Conservation (phyloP, 2,329 filamentous ascomycete species). For the Cercospora canescens region DNA sequence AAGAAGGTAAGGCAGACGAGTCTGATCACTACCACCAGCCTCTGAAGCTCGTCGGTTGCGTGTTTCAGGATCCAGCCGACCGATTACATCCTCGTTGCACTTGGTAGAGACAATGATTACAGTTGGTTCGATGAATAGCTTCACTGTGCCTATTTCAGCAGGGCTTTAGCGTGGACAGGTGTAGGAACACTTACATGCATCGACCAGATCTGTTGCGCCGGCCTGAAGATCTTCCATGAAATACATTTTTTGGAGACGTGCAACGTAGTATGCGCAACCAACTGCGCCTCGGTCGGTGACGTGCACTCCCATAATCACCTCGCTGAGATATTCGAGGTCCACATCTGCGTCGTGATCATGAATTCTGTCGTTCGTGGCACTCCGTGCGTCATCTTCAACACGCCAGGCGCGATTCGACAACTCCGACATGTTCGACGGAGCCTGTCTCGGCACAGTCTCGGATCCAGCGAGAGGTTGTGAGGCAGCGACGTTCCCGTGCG, state of each 20-base stretch:
- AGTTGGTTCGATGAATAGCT: slow-evolving; percentile 62
- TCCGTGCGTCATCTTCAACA: slow-evolving; percentile 5
- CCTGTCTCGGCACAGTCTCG: neutral
- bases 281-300: slow-evolving; percentile 68
- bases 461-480: neutral
- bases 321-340: slow-evolving; percentile 45
- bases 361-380: slow-evolving; percentile 12
- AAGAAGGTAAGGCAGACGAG: slow-evolving; percentile 60
- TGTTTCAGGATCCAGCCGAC: slow-evolving; percentile 46
- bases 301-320: slow-evolving; percentile 79
- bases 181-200: slow-evolving; percentile 40
- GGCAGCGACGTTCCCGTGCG: neutral
- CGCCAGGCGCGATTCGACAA: slow-evolving; percentile 21
- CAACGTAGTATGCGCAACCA: slow-evolving; percentile 82
- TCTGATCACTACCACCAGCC: slow-evolving; percentile 43
- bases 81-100: slow-evolving; percentile 51
- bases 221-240: slow-evolving; percentile 73
- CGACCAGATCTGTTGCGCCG: slow-evolving; percentile 64
- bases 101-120: slow-evolving; percentile 59
- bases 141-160: slow-evolving; percentile 49
- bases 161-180: neutral
- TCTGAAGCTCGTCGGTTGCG: slow-evolving; percentile 31
- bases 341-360: slow-evolving; percentile 16
- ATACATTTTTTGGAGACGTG: slow-evolving; percentile 67
- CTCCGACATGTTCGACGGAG: slow-evolving; percentile 8